Evolutionary conservation across 441 rosid genomes (phyloP).

Genomic region (Gossypium lobatum): DNA sequence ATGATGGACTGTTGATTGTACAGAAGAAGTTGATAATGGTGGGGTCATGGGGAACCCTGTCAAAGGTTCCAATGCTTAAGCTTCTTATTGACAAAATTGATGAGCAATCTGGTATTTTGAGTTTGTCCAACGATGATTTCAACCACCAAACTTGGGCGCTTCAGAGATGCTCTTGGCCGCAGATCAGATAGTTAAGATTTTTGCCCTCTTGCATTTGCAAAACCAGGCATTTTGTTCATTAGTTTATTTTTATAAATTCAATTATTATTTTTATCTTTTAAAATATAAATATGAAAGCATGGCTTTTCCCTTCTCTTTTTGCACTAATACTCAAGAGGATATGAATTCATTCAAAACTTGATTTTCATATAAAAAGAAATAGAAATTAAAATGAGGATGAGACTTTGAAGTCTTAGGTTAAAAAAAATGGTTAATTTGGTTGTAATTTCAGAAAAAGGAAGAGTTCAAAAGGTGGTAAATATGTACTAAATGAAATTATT

Average conservation of each 20-base stretch:
- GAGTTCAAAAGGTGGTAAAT: neutral
- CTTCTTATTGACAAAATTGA: slow-evolving; percentile 71
- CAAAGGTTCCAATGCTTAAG: slow-evolving; percentile 72
- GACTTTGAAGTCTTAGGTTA: no score
- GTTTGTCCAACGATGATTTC: slow-evolving; percentile 36
- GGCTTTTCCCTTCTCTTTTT: neutral
- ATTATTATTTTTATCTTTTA: neutral
- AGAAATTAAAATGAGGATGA: no score
- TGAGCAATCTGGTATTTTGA: slow-evolving; percentile 64
- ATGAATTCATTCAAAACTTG: neutral
- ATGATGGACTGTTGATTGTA: neutral
- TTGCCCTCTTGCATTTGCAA: neutral
- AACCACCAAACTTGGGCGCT: slow-evolving; percentile 12
- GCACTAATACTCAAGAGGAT: neutral
- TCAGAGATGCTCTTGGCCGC: slow-evolving; percentile 30
- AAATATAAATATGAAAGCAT: neutral
- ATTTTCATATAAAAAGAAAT: no score
- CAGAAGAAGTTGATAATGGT: slow-evolving; percentile 95
- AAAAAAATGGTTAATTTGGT: no score
- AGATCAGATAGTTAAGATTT: slow-evolving; percentile 5
- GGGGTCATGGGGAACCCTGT: slow-evolving; percentile 72
- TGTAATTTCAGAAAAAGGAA: no score
- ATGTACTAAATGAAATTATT: neutral
- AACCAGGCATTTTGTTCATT: neutral
- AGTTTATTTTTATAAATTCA: neutral